Conservation (phyloP, 2,329 filamentous ascomycete species). For the Diaporthe longicolla region DNA sequence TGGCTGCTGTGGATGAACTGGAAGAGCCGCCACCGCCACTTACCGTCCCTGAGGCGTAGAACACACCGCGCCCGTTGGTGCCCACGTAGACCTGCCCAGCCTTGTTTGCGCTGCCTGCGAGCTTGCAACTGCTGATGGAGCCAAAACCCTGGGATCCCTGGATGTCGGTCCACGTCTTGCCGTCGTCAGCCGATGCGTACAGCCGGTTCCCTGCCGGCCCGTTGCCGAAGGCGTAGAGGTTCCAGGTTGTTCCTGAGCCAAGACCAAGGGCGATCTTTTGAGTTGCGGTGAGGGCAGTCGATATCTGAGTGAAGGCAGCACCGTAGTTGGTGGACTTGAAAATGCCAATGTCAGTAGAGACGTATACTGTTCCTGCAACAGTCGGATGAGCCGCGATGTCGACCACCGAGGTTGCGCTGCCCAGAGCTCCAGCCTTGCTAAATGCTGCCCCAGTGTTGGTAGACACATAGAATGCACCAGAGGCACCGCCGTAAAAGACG, state of each 20-base stretch:
- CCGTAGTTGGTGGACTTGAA: slow-evolving; percentile 69
- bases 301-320: slow-evolving; percentile 59
- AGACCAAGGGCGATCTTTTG: slow-evolving; percentile 61
- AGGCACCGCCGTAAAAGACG: slow-evolving; percentile 66
- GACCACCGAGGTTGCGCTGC: slow-evolving; percentile 62
- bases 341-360: slow-evolving; percentile 67
- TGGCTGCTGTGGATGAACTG: slow-evolving; percentile 23
- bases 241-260: slow-evolving; percentile 57
- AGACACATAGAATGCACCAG: slow-evolving; percentile 65
- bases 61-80: slow-evolving; percentile 64
- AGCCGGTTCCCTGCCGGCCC: slow-evolving; percentile 59
- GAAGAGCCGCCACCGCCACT: slow-evolving; percentile 40
- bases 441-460: slow-evolving; percentile 64
- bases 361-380: slow-evolving; percentile 71
- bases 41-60: slow-evolving; percentile 52
- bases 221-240: slow-evolving; percentile 62
- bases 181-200: slow-evolving; percentile 61
- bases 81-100: slow-evolving; percentile 63
- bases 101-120: slow-evolving; percentile 62
- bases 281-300: slow-evolving; percentile 54
- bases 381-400: slow-evolving; percentile 70
- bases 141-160: slow-evolving; percentile 64
- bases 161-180: slow-evolving; percentile 61
- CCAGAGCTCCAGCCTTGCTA: slow-evolving; percentile 53
- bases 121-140: slow-evolving; percentile 54